A percentile compares a stretch with the other conserved stretches of the same genome.
phyloP scores from a whole-genome alignment of 192 early-diverging fungal species.

The Chytriomyces sp. region DNA sequence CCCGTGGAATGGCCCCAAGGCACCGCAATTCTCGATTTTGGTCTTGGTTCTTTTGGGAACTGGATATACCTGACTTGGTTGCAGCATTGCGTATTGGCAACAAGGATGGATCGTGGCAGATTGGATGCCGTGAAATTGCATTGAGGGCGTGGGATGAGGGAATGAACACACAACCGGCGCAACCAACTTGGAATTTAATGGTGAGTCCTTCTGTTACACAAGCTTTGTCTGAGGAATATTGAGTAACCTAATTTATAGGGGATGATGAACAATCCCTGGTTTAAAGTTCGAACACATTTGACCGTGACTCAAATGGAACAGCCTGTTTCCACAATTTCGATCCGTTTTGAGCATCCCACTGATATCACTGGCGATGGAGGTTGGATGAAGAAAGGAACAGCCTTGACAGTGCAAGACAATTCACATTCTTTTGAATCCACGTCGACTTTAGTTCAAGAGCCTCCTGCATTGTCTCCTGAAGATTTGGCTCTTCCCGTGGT shows the following conservation, averaged over 20 bases:
- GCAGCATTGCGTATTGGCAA: conserved; percentile 22
- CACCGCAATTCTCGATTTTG: conserved; percentile 49
- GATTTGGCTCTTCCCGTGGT: background rate
- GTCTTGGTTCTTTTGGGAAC: conserved; percentile 69
- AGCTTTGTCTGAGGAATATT: background rate
- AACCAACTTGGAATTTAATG: conserved; percentile 69
- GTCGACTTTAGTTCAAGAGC: too few species aligned
- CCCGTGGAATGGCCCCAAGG: background rate
- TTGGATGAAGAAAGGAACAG: conserved; percentile 53
- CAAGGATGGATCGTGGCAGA: background rate
- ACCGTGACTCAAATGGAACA: conserved; percentile 27
- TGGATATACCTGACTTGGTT: conserved; percentile 37
- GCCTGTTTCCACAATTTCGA: conserved; percentile 13
- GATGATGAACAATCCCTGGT: conserved; percentile 75
- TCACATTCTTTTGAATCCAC: background rate
- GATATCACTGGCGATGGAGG: conserved; percentile 43
- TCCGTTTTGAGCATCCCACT: conserved; percentile 59
- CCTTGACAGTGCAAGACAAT: background rate
- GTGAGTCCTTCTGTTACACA: background rate
- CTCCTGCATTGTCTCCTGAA: background rate
- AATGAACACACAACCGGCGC: conserved; percentile 62
- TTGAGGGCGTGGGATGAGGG: conserved; percentile 66
- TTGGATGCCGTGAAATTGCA: conserved; percentile 46
- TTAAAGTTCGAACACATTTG: conserved; percentile 47
- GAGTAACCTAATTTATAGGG: conserved; percentile 44